phyloP scores from a whole-genome alignment of 108 stramenopile species.

The Pinguiococcus pyrenoidosus region DNA sequence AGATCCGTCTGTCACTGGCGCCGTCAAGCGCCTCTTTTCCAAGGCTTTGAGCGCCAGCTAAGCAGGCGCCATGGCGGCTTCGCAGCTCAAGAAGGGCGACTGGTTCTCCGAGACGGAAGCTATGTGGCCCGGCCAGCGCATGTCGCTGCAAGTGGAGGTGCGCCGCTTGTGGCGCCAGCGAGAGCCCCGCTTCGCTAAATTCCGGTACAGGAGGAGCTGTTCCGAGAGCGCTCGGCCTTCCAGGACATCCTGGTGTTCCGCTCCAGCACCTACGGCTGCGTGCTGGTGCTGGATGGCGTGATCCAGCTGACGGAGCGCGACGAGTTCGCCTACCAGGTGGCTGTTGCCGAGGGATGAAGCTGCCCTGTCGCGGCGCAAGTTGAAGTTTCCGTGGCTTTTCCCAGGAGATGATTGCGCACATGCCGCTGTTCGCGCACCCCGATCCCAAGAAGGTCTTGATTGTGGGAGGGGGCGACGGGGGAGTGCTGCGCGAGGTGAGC shows the following conservation, averaged over 20 bases:
- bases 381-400: too few relatives aligned
- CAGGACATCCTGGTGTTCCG: constrained; percentile 95
- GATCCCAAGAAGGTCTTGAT: constrained; percentile 59
- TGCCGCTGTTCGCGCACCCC: constrained; percentile 78
- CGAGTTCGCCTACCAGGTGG: constrained; percentile 88
- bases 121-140: constrained; percentile 63
- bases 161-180: background rate
- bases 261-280: constrained; percentile 69
- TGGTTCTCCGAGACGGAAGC: constrained; percentile 69
- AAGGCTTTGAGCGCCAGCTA: too few relatives aligned
- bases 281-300: constrained; percentile 90
- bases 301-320: constrained; percentile 83
- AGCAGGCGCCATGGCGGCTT: too few relatives aligned
- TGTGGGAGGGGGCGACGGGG: constrained; percentile 95
- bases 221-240: constrained; percentile 27
- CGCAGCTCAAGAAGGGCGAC: constrained; percentile 38
- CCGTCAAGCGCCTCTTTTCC: too few relatives aligned
- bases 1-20: too few relatives aligned
- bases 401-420: constrained; percentile 93
- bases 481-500: constrained; percentile 85
- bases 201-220: constrained; percentile 40
- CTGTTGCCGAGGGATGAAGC: too few relatives aligned
- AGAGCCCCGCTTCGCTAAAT: background rate
- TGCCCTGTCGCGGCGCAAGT: too few relatives aligned
- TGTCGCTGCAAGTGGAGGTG: constrained; percentile 14